These are phyloP conservation scores for Sugiyamaella boreocaroliniensis DNA, from an alignment of 805 yeast genomes.

Conservation along the genomic window DNA sequence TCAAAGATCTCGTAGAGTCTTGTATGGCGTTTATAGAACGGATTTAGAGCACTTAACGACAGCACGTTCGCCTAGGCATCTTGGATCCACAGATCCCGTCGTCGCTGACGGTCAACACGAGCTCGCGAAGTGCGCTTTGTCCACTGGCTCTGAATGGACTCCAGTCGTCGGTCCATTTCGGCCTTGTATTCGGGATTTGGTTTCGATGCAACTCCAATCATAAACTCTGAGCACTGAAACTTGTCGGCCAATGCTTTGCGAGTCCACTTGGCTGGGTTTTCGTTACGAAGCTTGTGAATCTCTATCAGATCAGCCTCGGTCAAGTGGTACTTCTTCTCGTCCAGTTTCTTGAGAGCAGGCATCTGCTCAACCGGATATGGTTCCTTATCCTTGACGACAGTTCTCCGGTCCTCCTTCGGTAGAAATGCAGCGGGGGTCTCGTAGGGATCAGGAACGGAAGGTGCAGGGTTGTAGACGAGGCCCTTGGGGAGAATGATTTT, in stretches of 20 bases:
- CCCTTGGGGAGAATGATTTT: conserved; percentile 53
- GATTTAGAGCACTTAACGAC: too few relatives aligned
- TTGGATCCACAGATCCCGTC: conserved; percentile 59
- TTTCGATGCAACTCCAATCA: conserved; percentile 48
- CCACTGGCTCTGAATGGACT: conserved; percentile 44
- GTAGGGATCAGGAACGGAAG: conserved; percentile 50
- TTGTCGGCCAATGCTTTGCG: conserved; percentile 54
- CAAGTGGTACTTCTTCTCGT: conserved; percentile 45
- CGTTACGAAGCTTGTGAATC: conserved; percentile 47
- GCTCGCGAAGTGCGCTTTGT: conserved; percentile 41
- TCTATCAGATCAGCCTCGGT: conserved; percentile 52
- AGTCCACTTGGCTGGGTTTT: conserved; percentile 59
- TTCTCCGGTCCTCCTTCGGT: conserved; percentile 56
- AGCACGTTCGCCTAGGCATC: conserved; percentile 34
- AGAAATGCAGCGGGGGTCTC: conserved; percentile 66
- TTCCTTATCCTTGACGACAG: conserved; percentile 28
- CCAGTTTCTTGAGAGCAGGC: conserved; percentile 35
- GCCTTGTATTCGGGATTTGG: conserved; percentile 33
- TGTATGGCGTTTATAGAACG: too few relatives aligned
- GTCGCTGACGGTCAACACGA: conserved; percentile 49
- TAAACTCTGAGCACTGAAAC: conserved; percentile 46
- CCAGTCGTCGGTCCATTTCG: conserved; percentile 44
- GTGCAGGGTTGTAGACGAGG: conserved; percentile 54
- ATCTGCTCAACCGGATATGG: conserved; percentile 19
- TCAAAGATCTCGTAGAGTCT: too few relatives aligned